phyloP scores from a whole-genome alignment of 140 eudicot species.

The Anethum foeniculum region DNA sequence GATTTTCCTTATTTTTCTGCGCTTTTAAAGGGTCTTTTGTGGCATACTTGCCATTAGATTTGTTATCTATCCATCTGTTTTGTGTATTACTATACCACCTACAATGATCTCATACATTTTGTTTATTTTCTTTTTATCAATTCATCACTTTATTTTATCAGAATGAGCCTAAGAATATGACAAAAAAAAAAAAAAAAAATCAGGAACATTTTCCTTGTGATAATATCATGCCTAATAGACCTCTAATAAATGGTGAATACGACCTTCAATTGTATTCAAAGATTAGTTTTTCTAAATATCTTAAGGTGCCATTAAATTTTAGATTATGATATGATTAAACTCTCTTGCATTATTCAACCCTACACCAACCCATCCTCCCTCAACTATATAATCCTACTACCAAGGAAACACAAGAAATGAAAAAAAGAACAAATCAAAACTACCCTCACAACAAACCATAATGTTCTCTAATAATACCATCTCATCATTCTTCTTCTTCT shows the following conservation, averaged over 20 bases:
- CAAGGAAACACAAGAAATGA: neutral
- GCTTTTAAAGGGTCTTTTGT: neutral
- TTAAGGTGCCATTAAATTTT: neutral
- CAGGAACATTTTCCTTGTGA: too few species aligned
- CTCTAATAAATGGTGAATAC: neutral
- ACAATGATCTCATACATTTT: too few species aligned
- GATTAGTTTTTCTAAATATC: neutral
- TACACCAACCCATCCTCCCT: constrained; percentile 9
- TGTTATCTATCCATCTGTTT: neutral
- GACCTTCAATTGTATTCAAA: neutral
- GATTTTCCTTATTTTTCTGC: neutral
- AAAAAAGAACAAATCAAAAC: constrained; percentile 9
- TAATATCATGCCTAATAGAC: neutral
- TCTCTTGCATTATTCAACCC: neutral
- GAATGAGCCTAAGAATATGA: too few species aligned
- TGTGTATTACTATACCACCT: too few species aligned
- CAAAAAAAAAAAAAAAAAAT: too few species aligned
- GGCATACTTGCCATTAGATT: neutral
- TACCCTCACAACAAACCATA: neutral
- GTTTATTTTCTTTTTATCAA: too few species aligned
- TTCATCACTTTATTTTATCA: too few species aligned
- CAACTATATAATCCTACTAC: constrained; percentile 7
- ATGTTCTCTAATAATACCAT: neutral
- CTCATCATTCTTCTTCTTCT: neutral
- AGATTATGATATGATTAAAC: neutral